Evolutionary conservation across 164 flowering plant species (phyloP), one percentile per base, ranked within the genome.

Genomic region (Taxillus chinensis): DNA sequence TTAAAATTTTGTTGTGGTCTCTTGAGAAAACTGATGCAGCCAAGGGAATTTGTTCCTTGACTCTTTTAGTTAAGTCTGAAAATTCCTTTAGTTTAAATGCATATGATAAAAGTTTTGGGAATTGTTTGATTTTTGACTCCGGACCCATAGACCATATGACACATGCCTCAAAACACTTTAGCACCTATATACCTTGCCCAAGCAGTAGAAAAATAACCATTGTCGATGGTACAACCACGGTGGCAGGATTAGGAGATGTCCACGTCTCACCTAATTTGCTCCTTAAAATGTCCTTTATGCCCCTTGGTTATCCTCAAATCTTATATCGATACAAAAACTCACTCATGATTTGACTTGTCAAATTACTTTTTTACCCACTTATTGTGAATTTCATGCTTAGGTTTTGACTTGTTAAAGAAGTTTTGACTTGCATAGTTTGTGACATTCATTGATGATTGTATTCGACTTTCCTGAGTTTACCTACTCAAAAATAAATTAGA

Each of bases 131-230:
- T 8, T 39, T 71, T 39, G 67, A 71, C 42, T 71, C 70, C 8
- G 65, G 64, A 8, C 62, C 71, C 4, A 52, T 65, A 0, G 61
- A 68, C 43, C 63, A 68, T 39, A 68, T 72, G 68, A 72, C 75
- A 6, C 46, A 43, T 43, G 4, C n/a, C 3, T 52, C 58, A 48
- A 5, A 68, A 0, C 2, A 8, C 8, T 68, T 72, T 4, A 2
- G 2, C 13, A 46, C 69, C 3, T 72, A 72, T 58, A 37, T 4
- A 1, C 67, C 61, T 7, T 68, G 65, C 56, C 61, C 49, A 39
- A 53, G 64, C 10, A 63, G 16, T 67, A 55, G 39, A 41, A 67
- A 63, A 55, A 48, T 67, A 16, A 5, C 2, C 17, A 41, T 43
- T 8, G 62, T 63, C 1, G 16, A 67, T 63, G 68, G 64, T 0